Conservation (phyloP, 106 monocot genomes). For the Narthecium ossifragum region DNA sequence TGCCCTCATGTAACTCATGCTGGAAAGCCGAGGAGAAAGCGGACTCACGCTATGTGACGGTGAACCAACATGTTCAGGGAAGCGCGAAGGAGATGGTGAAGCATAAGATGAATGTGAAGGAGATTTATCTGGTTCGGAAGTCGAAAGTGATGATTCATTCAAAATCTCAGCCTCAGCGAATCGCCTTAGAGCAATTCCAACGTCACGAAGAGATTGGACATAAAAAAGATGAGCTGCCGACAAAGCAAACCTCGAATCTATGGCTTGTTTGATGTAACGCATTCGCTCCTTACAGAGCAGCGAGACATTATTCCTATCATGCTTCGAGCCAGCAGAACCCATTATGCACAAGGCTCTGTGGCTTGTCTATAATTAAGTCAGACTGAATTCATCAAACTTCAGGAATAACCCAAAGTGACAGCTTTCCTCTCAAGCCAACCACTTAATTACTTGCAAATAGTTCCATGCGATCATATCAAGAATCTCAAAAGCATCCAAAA, state of each 20-base stretch:
- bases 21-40: constrained; percentile 26
- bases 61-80: constrained; percentile 21
- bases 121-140: constrained; percentile 56
- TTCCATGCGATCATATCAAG: background rate
- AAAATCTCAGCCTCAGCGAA: constrained; percentile 58
- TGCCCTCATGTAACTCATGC: constrained; percentile 39
- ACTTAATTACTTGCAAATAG: too few relatives aligned
- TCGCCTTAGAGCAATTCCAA: constrained; percentile 44
- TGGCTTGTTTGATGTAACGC: constrained; percentile 46
- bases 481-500: background rate
- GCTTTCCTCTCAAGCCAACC: too few relatives aligned
- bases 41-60: constrained; percentile 26
- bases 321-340: constrained; percentile 63
- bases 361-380: background rate
- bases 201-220: constrained; percentile 51
- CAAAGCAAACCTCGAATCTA: constrained; percentile 53
- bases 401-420: too few relatives aligned
- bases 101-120: constrained; percentile 70
- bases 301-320: constrained; percentile 28
- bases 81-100: constrained; percentile 45
- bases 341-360: constrained; percentile 12
- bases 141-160: constrained; percentile 35
- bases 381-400: background rate
- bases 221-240: constrained; percentile 70
- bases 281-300: constrained; percentile 61